Base-by-base conservation (phyloP, 768 basidiomycete genomes). In the Hemileccinum rubropunctum region DNA sequence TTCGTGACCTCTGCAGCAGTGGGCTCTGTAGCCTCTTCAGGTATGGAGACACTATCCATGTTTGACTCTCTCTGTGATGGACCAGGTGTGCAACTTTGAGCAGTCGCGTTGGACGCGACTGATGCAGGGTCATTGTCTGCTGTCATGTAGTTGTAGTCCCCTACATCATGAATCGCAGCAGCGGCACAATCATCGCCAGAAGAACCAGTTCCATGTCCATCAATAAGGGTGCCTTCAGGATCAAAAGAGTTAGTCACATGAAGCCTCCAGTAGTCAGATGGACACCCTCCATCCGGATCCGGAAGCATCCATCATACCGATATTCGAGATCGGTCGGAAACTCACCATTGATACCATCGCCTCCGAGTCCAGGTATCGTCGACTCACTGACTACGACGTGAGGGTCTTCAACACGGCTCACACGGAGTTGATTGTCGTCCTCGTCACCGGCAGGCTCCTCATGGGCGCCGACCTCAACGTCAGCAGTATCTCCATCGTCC, bases 161-260 rank as follows among this genome's bases (percentile, higher is more conserved):
- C 54, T 11, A 20, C 8, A 52, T 51, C 53, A 57, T 38, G 60
- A 46, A 56, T 52, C 18, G 44, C 33, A 43, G 47, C 38, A 51
- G 45, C 36, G 56, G 41, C 42, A 52, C 42, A 46, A 52, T 46
- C 53, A 54, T 56, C 51, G 39, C 63, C 71, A 53, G 61, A 67
- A 64, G 73, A 54, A 61, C 60, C 65, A 53, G 53, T 50, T 56
- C 59, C 70, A 57, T 56, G 56, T 59, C 66, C 70, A 70, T 75
- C 69, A 71, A 51, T 18, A 56, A 75, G 60, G 63, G 59, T 63
- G 62, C 72, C 77, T 75, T 77, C 63, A 64, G 59, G 30, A 57
- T 58, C 38, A 71, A n/a, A n/a, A 65, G 58, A 67, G 71, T 89
- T 69, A 88, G 87, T 70, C 66, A 74, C 73, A 76, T 73, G 80